Conservation (phyloP, 768 basidiomycete genomes). For the Lentinula guzmanii region DNA sequence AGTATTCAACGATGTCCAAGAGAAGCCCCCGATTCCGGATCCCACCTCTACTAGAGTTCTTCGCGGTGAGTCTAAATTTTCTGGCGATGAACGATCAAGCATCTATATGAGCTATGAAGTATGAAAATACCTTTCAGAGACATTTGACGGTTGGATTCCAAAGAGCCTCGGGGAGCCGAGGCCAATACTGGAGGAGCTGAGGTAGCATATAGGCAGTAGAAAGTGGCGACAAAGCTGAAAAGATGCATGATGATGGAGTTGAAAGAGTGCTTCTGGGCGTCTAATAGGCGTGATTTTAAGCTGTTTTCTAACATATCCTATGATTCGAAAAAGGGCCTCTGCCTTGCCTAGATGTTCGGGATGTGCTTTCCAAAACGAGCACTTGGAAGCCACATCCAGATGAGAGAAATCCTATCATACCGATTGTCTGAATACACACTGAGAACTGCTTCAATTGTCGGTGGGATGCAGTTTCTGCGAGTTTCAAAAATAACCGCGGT, state of each 20-base stretch:
- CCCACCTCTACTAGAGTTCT: not conserved
- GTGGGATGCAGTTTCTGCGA: too few species aligned
- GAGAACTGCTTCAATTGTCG: too few species aligned
- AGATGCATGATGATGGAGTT: not conserved
- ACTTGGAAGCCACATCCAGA: too few species aligned
- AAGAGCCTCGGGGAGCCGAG: not conserved
- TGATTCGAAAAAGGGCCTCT: too few species aligned
- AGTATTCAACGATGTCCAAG: not conserved
- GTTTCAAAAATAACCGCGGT: too few species aligned
- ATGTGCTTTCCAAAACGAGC: slow-evolving; percentile 16
- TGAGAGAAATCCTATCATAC: too few species aligned
- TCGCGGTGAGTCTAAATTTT: not conserved
- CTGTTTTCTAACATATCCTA: too few species aligned
- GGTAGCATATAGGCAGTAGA: not conserved
- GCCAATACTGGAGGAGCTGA: not conserved
- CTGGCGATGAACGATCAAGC: too few species aligned
- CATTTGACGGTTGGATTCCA: not conserved
- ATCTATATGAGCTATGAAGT: not conserved
- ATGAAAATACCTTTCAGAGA: not conserved
- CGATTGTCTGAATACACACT: too few species aligned
- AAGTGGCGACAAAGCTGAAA: not conserved
- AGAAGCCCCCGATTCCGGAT: not conserved
- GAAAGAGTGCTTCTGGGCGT: slow-evolving; percentile 17
- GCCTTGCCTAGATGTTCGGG: slow-evolving; percentile 9
- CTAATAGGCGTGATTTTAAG: not conserved